Base-by-base conservation (phyloP, 1,139 yeast species). In the Scheffersomyces segobiensis region DNA sequence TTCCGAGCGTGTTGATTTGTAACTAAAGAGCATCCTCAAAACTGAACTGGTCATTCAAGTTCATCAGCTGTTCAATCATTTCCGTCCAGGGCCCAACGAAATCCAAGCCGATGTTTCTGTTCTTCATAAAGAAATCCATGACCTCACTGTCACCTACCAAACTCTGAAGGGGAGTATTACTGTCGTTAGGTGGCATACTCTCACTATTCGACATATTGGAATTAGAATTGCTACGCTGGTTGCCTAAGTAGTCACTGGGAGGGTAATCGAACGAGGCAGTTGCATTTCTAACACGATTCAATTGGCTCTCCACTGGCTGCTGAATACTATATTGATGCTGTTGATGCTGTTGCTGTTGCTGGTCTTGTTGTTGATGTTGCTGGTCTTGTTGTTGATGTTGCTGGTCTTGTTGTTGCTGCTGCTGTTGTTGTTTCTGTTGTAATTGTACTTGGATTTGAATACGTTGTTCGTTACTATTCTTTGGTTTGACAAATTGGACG, bases 71-170 rank as follows among this genome's bases (percentile, higher is more conserved):
- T 69, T 91, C 97, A 56, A 91, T 84, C 82, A 89, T 88, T 69
- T 89, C 93, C 8, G 96, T 89, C 87, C 96, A 88, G 3, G 96
- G 96, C 52, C 90, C 97, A 47, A 91, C 97, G 65, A 91, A 91
- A 60, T 91, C 96, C 57, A 91, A 78, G 20, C 97, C 97, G 49
- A 90, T 87, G 56, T 78, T 75, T 54, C 81, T 82, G 64, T 88
- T 87, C 65, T 83, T 86, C 57, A 87, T 78, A 67, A 91, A 90
- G 90, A 92, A 88, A 59, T 87, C 90, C 71, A 87, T 84, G 14
- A 88, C 84, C 55, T 87, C 88, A 57, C 84, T 85, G 51, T 87
- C 87, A 2, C 79, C 81, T 8, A 60, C 58, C 53, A 72, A 62
- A 21, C 55, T 56, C 14, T 49, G 53, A 26, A 52, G 20, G 5